Base-by-base conservation (phyloP, 805 yeast genomes). In the Pichia deserticola region DNA sequence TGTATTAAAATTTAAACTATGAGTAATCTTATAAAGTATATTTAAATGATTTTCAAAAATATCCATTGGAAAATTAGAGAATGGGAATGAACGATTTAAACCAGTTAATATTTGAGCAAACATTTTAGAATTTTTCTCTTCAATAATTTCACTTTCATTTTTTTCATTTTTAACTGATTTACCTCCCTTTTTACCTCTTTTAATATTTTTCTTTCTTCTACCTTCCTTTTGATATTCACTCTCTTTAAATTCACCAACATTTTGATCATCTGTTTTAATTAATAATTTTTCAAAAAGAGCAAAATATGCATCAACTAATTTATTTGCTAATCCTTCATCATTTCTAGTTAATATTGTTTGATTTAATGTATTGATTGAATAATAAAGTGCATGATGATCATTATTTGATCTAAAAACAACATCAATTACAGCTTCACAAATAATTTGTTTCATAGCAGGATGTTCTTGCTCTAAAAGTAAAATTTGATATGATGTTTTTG, bases 31-130 rank as follows among this genome's bases (percentile, higher is more conserved):
- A 75, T 85, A 93, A 50, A 93, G 71, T 0, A 95, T 84, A 61
- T 88, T 84, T 61, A 92, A 72, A 68, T 93, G 97, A 53, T 77
- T 73, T 55, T 81, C 79, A 61, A 84, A 88, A 7, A 79, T 77
- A 32, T 84, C 82, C 37, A 81, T 76, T 15, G 89, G 82, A 48
- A 93, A 72, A 54, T 81, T 76, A 2, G 96, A 82, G 64, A 87
- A 93, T 49, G 98, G 98, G 75, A 88, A 92, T 0, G 98, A 90
- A 69, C 99, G 86, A 65, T 93, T 93, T 51, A 93, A 78, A 57
- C 99, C 99, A 1, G 99, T 89, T 56, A 93, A 77, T 50, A 93
- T 76, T 13, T 97, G 97, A 32, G 96, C 82, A 59, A 92, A 88
- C 58, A 92, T 69, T 60, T 86, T 87, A 41, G 95, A 77, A 60